Conservation (phyloP, 169 alveolate genomes). For the Eimeria zaria region DNA sequence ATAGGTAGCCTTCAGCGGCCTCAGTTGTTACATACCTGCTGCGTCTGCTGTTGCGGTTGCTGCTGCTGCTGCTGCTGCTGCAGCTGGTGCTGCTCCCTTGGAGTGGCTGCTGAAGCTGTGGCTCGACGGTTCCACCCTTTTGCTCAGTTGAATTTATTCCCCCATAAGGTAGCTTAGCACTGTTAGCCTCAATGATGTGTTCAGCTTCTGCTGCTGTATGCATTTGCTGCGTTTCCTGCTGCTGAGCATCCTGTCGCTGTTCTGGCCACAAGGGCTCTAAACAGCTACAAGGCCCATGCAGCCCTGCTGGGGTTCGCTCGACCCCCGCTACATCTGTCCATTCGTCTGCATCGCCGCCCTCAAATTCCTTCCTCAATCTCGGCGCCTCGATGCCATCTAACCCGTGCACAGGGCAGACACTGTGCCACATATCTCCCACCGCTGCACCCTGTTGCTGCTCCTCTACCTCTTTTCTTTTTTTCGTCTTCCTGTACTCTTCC, state of each 20-base stretch:
- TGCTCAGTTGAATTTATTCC: not conserved
- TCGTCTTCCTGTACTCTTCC: not conserved
- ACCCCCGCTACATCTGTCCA: constrained; percentile 17
- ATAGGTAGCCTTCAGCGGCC: not conserved
- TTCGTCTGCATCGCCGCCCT: constrained; percentile 1
- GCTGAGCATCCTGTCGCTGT: not conserved
- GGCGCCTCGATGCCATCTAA: not conserved
- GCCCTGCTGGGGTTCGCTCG: not conserved
- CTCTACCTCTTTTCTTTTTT: not conserved
- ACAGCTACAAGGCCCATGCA: not conserved
- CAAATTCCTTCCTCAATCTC: not conserved
- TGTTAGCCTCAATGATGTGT: not conserved
- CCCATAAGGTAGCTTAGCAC: not conserved
- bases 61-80: not conserved
- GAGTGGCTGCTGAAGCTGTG: no score
- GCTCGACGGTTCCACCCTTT: not conserved
- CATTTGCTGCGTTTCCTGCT: not conserved
- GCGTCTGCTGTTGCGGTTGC: not conserved
- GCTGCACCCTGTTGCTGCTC: not conserved
- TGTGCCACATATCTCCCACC: constrained; percentile 19
- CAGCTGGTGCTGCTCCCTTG: not conserved
- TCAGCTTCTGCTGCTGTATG: not conserved
- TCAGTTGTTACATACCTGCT: not conserved
- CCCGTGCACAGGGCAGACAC: constrained; percentile 36
- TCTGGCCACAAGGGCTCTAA: not conserved